phyloP scores from a whole-genome alignment of 306 rosid genomes.

The Quercus glauca region DNA sequence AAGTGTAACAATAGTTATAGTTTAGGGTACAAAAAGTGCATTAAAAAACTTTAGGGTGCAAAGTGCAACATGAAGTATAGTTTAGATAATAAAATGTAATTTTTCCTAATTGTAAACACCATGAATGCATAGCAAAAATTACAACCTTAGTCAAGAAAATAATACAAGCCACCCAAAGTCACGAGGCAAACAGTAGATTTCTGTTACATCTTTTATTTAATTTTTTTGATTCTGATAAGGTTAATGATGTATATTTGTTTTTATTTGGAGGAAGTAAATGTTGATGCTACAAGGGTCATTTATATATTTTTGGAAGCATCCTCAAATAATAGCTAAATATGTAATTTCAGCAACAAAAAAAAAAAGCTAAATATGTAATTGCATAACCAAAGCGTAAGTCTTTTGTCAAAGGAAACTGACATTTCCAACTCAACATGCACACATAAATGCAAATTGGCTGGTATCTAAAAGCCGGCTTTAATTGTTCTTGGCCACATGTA shows the following conservation, averaged over 20 bases:
- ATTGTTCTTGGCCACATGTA: too few relatives aligned
- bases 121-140: background rate
- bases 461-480: background rate
- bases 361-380: background rate
- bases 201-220: background rate
- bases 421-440: background rate
- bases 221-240: background rate
- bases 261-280: background rate
- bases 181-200: background rate
- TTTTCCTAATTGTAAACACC: accelerated
- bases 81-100: too few relatives aligned
- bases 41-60: accelerated
- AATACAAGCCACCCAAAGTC: background rate
- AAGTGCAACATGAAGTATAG: accelerated
- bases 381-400: background rate
- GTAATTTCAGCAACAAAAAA: too few relatives aligned
- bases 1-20: too few relatives aligned
- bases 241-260: background rate
- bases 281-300: background rate
- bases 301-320: background rate
- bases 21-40: too few relatives aligned
- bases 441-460: background rate
- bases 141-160: background rate
- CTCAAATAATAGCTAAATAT: background rate
- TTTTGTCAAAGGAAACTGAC: background rate